These are phyloP conservation scores for Sarcocystis neurona DNA, from an alignment of 169 alveolate genomes.

Conservation along the genomic window DNA sequence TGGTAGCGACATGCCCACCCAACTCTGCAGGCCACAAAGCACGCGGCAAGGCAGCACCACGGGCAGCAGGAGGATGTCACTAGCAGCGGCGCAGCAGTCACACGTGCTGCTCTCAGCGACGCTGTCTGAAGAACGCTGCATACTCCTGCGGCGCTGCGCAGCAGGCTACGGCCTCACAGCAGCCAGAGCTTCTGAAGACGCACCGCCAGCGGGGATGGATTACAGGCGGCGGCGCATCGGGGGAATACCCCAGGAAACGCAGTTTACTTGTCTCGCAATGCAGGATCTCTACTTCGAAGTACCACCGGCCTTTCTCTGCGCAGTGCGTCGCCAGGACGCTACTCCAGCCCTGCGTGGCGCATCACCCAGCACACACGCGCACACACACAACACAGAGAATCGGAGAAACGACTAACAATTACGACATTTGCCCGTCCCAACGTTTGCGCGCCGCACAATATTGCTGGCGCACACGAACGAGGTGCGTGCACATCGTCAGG, in stretches of 20 bases:
- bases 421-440: no score
- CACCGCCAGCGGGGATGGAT: no score
- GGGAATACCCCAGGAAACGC: conserved; percentile 46
- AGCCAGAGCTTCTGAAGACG: not conserved
- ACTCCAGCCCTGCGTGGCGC: conserved; percentile 59
- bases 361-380: not conserved
- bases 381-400: not conserved
- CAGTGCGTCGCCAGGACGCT: conserved; percentile 67
- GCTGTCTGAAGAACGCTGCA: not conserved
- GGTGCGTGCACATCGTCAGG: no score
- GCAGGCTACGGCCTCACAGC: not conserved
- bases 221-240: conserved; percentile 12
- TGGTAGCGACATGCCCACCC: conserved; percentile 89
- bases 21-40: conserved; percentile 70
- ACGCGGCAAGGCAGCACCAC: not conserved
- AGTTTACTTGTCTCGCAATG: not conserved
- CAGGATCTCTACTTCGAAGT: conserved; percentile 57
- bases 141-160: not conserved
- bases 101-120: not conserved
- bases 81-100: not conserved
- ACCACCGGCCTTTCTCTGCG: conserved; percentile 61
- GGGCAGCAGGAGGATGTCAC: not conserved
- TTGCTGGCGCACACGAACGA: no score
- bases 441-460: no score
- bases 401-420: not conserved